Evolutionary conservation across 1,284 basidiomycete genomes (phyloP).

Genomic region (Boletus semigastroideus): DNA sequence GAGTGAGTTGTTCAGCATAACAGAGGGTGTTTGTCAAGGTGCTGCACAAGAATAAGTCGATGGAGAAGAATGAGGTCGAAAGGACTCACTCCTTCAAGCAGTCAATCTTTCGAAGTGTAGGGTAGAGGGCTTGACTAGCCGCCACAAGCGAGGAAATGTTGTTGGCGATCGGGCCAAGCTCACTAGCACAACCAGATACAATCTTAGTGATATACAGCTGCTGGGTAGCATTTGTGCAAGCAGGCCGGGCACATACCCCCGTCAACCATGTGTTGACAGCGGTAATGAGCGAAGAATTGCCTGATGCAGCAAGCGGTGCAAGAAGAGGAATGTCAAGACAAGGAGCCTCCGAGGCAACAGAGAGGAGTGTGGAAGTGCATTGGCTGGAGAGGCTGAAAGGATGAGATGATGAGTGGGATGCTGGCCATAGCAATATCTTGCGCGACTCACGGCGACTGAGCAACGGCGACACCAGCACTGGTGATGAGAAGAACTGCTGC

Average conservation of each 20-base stretch:
- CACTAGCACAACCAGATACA: slow-evolving; percentile 51
- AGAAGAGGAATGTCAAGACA: slow-evolving; percentile 57
- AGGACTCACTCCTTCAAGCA: slow-evolving; percentile 58
- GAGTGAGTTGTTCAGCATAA: slow-evolving; percentile 47
- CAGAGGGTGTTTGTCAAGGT: slow-evolving; percentile 49
- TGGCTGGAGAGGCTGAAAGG: slow-evolving; percentile 16
- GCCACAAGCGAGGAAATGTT: slow-evolving; percentile 4
- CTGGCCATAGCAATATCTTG: too few species aligned
- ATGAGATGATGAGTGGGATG: not conserved
- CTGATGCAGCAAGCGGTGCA: slow-evolving; percentile 39
- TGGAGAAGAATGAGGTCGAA: not conserved
- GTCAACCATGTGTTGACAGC: slow-evolving; percentile 59
- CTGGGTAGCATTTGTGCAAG: slow-evolving; percentile 59
- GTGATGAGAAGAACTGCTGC: slow-evolving; percentile 33
- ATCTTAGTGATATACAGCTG: slow-evolving; percentile 42
- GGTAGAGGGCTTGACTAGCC: slow-evolving; percentile 46
- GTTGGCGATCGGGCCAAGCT: slow-evolving; percentile 34
- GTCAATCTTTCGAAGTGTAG: slow-evolving; percentile 46
- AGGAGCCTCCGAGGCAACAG: slow-evolving; percentile 44
- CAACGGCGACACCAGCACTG: slow-evolving; percentile 45
- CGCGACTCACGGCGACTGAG: slow-evolving; percentile 43
- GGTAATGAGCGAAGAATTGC: slow-evolving; percentile 46
- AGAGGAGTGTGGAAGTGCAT: slow-evolving; percentile 37
- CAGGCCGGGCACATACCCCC: slow-evolving; percentile 49
- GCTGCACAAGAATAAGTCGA: slow-evolving; percentile 21